Percentiles rank a stretch among this genome's conserved stretches.
These are phyloP conservation scores for Zasmidium cellare DNA, from an alignment of 2,329 filamentous ascomycete species.

Conservation along the genomic window DNA sequence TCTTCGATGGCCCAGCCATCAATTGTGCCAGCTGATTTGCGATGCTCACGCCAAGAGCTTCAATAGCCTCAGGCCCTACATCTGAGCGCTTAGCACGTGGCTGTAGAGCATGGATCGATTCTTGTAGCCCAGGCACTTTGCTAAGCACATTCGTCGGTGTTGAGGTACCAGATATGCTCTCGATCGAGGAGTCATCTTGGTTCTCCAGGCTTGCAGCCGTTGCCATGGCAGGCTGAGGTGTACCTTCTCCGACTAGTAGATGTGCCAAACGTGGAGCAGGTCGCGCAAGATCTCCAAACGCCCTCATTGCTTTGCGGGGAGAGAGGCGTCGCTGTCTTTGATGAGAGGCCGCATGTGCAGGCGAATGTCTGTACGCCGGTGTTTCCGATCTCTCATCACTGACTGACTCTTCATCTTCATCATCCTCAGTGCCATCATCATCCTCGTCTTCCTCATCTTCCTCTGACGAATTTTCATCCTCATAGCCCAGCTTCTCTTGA, in stretches of 20 bases:
- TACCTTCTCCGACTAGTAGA: constrained; percentile 17
- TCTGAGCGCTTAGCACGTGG: constrained; percentile 12
- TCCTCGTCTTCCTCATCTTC: constrained; percentile 39
- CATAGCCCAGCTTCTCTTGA: constrained; percentile 34
- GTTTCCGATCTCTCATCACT: constrained; percentile 2
- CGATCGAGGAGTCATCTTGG: constrained; percentile 1
- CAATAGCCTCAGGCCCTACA: constrained; percentile 29
- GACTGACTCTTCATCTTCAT: constrained; percentile 4
- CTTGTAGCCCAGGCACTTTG: constrained; percentile 18
- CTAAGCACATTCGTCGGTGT: constrained; percentile 7
- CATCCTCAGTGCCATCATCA: constrained; percentile 23
- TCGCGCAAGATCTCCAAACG: constrained; percentile 2
- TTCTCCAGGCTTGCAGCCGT: constrained; percentile 7
- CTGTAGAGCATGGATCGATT: constrained; percentile 15
- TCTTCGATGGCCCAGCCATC: constrained; percentile 22
- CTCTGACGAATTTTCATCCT: constrained; percentile 22
- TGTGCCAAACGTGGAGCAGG: constrained; percentile 21
- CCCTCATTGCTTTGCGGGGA: neutral
- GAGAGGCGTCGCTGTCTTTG: neutral
- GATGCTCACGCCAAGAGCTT: constrained; percentile 36
- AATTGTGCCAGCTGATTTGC: constrained; percentile 36
- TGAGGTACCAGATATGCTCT: constrained; percentile 1
- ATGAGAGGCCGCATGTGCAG: neutral
- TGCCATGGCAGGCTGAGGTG: constrained; percentile 5
- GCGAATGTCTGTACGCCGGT: neutral